Evolutionary conservation across 148 eudicot genomes (phyloP).

Genomic region (Nepenthes mirabilis): DNA sequence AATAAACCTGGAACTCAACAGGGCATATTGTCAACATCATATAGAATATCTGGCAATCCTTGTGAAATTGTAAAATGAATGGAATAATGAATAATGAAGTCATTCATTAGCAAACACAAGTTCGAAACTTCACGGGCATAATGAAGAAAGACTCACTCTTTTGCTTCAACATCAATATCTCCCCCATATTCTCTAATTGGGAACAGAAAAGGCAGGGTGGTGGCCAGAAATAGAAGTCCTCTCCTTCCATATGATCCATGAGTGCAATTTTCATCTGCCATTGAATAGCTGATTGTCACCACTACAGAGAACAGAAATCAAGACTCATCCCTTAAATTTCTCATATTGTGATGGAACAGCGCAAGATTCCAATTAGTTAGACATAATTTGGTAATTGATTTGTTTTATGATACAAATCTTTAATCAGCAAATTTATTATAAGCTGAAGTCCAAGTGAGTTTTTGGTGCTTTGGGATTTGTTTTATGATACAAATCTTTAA

Average conservation of each 20-base stretch:
- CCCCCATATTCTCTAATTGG: constrained; percentile 12
- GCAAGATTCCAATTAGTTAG: background rate
- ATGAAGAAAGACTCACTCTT: constrained; percentile 29
- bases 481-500: too few species aligned
- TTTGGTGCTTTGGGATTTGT: too few species aligned
- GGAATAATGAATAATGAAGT: too few species aligned
- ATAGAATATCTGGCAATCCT: too few species aligned
- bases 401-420: too few species aligned
- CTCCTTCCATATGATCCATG: constrained; percentile 34
- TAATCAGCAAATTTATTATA: too few species aligned
- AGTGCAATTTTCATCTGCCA: constrained; percentile 14
- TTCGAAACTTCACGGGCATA: background rate
- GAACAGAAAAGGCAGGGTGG: constrained; percentile 27
- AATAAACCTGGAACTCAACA: too few species aligned
- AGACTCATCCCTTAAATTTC: background rate
- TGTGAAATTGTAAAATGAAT: too few species aligned
- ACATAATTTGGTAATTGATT: too few species aligned
- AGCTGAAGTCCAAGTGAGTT: too few species aligned
- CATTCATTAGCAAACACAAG: background rate
- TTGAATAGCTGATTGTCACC: background rate
- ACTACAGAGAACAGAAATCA: background rate
- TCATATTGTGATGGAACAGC: background rate
- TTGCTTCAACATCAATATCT: constrained; percentile 21
- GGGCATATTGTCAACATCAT: too few species aligned
- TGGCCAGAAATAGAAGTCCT: constrained; percentile 22